Base-by-base conservation (phyloP, 2,329 filamentous ascomycete genomes). In the Teratosphaeria zuluensis region DNA sequence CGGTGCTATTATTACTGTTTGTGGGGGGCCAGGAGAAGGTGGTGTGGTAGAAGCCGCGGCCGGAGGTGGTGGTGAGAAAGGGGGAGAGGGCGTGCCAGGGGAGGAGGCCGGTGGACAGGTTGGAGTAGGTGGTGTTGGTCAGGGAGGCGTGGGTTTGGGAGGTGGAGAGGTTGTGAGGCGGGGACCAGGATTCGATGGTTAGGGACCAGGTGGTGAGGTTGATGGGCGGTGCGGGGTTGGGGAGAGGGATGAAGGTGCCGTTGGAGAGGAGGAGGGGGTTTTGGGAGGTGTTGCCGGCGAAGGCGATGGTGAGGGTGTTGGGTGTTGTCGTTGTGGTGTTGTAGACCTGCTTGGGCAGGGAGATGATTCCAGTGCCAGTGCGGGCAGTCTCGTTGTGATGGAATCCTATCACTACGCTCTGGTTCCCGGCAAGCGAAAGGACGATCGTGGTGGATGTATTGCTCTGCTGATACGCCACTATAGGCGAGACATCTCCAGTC, bases 121-220 rank as follows among this genome's bases (percentile, higher is more conserved):
- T 42, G 2, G 61, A 61, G 62, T 71, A 68, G 1, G 70, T 74
- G 1, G 67, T 70, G 54, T 74, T 74, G 19, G 62, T 59, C 42
- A 62, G 55, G 35, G 70, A 58, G 12, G 56, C 54, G 33, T 61
- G 60, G 56, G 14, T 30, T 1, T 33, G 19, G 32, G 30, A n/a
- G 56, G 33, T 33, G 42, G 61, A 71, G 9, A 74, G 59, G 56
- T 77, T 64, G 5, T 63, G 48, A 0, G 74, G 74, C 5, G 74
- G 68, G 6, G 65, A 64, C 75, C 75, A 78, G 59, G 72, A 69
- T 61, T 77, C 74, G 12, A 73, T 65, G 1, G 61, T 65, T 1
- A 77, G 61, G 1, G 65, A 69, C 75, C 75, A 78, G 33, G 69
- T 67, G 2, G 57, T 61, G 1, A 77, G 66, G 21, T 63, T 67